Evolutionary conservation across 2,329 filamentous ascomycete species (phyloP), one percentile per base, ranked within the genome.

Genomic region (Cyphellophora europaea): DNA sequence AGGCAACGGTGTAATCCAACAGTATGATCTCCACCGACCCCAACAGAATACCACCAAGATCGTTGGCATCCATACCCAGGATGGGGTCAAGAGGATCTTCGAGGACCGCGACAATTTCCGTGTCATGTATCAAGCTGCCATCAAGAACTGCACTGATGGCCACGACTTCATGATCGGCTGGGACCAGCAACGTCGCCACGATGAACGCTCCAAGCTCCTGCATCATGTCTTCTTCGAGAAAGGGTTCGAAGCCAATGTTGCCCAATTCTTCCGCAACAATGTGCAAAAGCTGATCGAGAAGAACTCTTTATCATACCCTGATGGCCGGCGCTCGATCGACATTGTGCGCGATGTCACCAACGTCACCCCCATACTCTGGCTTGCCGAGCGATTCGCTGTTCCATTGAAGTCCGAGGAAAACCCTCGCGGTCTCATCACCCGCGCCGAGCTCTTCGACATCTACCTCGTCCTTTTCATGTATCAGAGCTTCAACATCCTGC

Each of bases 331-430:
- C 21, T 62, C 65, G 1, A 66, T 71, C 45, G 64, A 71, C 35
- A 65, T 70, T 3, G 63, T 84, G 6, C 72, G 77, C 15, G 77
- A 84, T 41, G 71, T 85, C 1, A 78, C 74, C 16, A 85, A 85
- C 50, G 58, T 82, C 16, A 71, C 68, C 0, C 78, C 79, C 5
- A 72, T 77, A 3, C 66, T 74, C 47, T 83, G 72, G 48, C 61
- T 82, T 27, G 74, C 72, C 0, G 64, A 79, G 2, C 67, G 70
- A 4, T 81, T 83, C 52, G 73, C 75, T 32, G 60, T 85, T 3
- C 79, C 81, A 0, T 61, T 86, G 25, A 82, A 83, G 61, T 77
- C 73, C 0, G 53, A 56, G 3, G 63, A 73, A 8, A 71, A 75
- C 33, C 72, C 74, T 3, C 71, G 67, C 45, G 80, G 79, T 2